Evolutionary conservation across 257 asterid species (phyloP).

Genomic region (Petunia secreta): DNA sequence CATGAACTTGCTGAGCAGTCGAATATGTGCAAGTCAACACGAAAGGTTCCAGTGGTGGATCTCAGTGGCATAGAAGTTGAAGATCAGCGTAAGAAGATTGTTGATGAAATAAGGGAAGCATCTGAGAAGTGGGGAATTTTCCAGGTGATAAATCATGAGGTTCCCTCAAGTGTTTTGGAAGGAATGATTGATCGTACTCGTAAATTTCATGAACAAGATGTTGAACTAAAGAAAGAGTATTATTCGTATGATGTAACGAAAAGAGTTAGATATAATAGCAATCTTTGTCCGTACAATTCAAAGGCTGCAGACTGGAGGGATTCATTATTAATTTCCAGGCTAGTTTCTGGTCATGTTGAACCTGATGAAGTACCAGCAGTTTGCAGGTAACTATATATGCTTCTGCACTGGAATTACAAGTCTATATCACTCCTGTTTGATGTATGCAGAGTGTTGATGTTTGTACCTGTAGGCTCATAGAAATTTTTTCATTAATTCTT

Average conservation of each 20-base stretch:
- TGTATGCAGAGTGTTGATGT: too few relatives aligned
- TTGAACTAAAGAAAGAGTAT: constrained; percentile 47
- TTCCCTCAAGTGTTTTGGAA: constrained; percentile 48
- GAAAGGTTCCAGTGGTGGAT: constrained; percentile 56
- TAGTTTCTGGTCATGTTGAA: constrained; percentile 27
- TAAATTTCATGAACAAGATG: constrained; percentile 64
- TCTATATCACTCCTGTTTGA: too few relatives aligned
- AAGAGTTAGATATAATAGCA: constrained; percentile 61
- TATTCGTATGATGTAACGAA: constrained; percentile 39
- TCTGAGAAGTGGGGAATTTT: constrained; percentile 67
- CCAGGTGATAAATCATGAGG: constrained; percentile 63
- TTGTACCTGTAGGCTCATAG: too few relatives aligned
- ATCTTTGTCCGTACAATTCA: constrained; percentile 53
- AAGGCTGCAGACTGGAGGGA: constrained; percentile 76
- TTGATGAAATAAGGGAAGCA: constrained; percentile 42
- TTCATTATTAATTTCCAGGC: constrained; percentile 48
- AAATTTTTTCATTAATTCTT: too few relatives aligned
- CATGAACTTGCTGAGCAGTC: constrained; percentile 48
- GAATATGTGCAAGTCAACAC: background rate
- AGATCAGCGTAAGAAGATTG: constrained; percentile 31
- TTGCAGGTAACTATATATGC: constrained; percentile 53
- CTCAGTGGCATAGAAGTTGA: constrained; percentile 34
- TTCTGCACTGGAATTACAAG: background rate
- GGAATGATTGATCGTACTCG: constrained; percentile 55
- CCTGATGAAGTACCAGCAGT: constrained; percentile 55